Conservation (phyloP, 2,329 filamentous ascomycete species). For the Monilinia aucupariae region DNA sequence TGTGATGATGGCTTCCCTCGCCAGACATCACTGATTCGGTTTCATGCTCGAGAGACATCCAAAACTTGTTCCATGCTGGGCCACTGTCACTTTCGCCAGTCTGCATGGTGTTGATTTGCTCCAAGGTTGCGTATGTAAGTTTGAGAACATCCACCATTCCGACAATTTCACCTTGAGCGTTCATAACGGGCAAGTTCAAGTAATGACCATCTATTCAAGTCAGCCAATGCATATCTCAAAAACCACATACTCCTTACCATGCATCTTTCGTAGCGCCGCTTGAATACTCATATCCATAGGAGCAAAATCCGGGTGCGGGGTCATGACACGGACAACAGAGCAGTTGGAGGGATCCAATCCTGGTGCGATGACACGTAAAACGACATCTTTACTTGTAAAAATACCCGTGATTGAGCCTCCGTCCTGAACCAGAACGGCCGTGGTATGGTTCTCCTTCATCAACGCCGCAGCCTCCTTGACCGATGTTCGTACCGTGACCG, state of each 20-base stretch:
- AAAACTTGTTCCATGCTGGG: conserved; percentile 99
- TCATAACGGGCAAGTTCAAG: conserved; percentile 97
- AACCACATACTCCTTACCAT: conserved; percentile 60
- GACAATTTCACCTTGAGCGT: conserved; percentile 92
- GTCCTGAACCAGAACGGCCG: conserved; percentile 91
- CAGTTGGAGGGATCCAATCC: conserved; percentile 90
- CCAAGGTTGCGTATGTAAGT: conserved; percentile 93
- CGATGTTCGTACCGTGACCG: conserved; percentile 90
- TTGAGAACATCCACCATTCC: conserved; percentile 99
- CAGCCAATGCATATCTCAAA: conserved; percentile 21
- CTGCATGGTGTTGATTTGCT: conserved; percentile 95
- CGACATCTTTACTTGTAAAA: conserved; percentile 98
- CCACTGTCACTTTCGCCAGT: conserved; percentile 77
- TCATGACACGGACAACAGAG: conserved; percentile 98
- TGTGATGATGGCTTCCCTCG: conserved; percentile 70
- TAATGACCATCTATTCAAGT: conserved; percentile 78
- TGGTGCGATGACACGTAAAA: conserved; percentile 93
- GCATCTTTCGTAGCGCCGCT: conserved; percentile 96
- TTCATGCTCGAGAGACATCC: conserved; percentile 83
- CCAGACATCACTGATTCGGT: conserved; percentile 96
- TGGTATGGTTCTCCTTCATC: conserved; percentile 99
- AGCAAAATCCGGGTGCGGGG: conserved; percentile 96
- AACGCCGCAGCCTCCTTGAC: conserved; percentile 91
- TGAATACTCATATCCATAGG: conserved; percentile 99
- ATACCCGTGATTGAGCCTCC: conserved; percentile 97